A percentile compares a stretch with the other conserved stretches of the same genome.
Conservation (phyloP, 306 rosid species). For the Lathyrus tuberosus region DNA sequence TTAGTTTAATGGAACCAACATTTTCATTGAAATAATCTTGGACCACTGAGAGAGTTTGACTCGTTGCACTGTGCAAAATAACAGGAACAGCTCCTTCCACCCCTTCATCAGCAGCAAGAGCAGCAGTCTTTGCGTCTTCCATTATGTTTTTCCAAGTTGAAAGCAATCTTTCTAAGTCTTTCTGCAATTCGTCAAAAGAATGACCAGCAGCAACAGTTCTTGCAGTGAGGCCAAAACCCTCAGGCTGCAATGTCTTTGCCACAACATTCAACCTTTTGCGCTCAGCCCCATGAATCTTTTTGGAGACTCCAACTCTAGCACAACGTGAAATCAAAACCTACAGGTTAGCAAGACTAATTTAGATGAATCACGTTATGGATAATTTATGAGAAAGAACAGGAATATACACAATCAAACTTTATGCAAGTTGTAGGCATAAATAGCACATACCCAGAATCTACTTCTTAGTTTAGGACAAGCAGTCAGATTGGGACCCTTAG, state of each 20-base stretch:
- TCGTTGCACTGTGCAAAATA: conserved; percentile 89
- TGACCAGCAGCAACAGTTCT: conserved; percentile 97
- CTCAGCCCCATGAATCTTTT: conserved; percentile 79
- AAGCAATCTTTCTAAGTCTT: conserved; percentile 82
- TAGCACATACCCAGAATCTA: conserved; percentile 88
- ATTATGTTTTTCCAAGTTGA: conserved; percentile 83
- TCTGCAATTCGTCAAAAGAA: conserved; percentile 85
- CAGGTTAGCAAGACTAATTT: conserved; percentile 49
- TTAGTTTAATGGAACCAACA: conserved; percentile 49
- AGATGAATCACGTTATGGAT: conserved; percentile 31
- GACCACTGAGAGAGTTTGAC: conserved; percentile 96
- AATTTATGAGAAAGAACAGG: conserved; percentile 30
- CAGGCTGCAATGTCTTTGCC: conserved; percentile 94
- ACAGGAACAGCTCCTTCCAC: conserved; percentile 92
- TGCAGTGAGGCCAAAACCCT: conserved; percentile 92
- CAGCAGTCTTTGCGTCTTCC: conserved; percentile 87
- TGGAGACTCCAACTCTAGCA: conserved; percentile 80
- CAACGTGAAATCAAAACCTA: conserved; percentile 76
- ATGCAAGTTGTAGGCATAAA: conserved; percentile 24
- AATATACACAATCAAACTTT: conserved; percentile 26
- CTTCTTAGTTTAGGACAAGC: conserved; percentile 86
- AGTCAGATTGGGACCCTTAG: conserved; percentile 87
- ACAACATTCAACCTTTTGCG: conserved; percentile 87
- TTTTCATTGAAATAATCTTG: conserved; percentile 90
- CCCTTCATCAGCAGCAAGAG: conserved; percentile 99